phyloP scores from a whole-genome alignment of 164 flowering plant genomes.

The Kingdonia uniflora region DNA sequence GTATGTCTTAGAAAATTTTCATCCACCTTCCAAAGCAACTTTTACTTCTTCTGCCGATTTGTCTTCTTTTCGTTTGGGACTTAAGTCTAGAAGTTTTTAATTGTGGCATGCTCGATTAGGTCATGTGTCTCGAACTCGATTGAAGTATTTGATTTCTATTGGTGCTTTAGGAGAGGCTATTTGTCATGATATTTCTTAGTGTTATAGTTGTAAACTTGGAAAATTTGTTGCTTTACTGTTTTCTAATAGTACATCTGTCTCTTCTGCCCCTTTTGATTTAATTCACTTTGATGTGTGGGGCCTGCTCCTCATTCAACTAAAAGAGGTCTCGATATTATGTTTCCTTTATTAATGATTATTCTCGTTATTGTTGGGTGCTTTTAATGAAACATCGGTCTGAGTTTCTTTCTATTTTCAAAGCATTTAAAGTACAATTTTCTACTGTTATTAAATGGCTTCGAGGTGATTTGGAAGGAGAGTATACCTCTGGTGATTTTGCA shows the following conservation, averaged over 20 bases:
- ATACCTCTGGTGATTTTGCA: no score
- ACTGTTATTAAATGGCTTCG: background rate
- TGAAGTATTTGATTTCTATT: background rate
- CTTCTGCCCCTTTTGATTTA: background rate
- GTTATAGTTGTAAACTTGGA: background rate
- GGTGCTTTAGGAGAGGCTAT: background rate
- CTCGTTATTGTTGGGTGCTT: background rate
- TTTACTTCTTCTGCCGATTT: background rate
- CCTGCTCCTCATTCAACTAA: constrained; percentile 1
- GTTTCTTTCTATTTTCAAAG: background rate
- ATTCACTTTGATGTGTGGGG: background rate
- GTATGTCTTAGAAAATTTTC: background rate
- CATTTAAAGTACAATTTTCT: background rate
- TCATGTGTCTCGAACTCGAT: background rate
- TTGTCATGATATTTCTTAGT: constrained; percentile 1
- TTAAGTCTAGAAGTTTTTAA: background rate
- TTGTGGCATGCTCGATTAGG: background rate
- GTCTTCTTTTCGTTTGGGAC: background rate
- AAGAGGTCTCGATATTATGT: constrained; percentile 2
- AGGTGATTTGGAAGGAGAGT: constrained; percentile 5
- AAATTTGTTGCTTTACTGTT: constrained; percentile 1
- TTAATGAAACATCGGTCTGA: constrained; percentile 2
- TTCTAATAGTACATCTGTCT: background rate
- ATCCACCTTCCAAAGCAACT: background rate
- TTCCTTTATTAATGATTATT: background rate